Conservation (phyloP, 2,329 filamentous ascomycete genomes). For the Stagonosporopsis cucurbitacearum region DNA sequence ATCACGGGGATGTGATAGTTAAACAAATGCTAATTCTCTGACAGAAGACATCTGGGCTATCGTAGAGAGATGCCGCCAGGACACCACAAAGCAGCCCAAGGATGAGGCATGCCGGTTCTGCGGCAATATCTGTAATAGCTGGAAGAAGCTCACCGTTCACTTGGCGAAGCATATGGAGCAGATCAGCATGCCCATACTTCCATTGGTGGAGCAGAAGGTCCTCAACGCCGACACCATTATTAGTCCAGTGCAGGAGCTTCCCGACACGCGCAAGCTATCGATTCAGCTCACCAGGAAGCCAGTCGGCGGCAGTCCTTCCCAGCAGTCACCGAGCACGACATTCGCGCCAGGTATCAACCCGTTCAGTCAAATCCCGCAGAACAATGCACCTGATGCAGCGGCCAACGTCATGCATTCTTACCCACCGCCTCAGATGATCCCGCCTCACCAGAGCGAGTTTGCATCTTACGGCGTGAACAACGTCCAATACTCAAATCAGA, state of each 20-base stretch:
- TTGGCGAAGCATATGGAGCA: slow-evolving; percentile 94
- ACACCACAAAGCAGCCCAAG: slow-evolving; percentile 69
- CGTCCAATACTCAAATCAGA: slow-evolving; percentile 34
- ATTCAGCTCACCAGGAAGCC: slow-evolving; percentile 37
- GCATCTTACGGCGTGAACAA: slow-evolving; percentile 30
- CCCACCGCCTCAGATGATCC: slow-evolving; percentile 46
- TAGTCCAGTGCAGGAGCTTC: slow-evolving; percentile 47
- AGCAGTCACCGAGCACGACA: slow-evolving; percentile 39
- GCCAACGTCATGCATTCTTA: slow-evolving; percentile 48
- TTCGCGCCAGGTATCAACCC: slow-evolving; percentile 44
- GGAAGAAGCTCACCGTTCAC: slow-evolving; percentile 95
- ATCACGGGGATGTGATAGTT: background rate
- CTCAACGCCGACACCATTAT: slow-evolving; percentile 48
- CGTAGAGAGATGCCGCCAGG: slow-evolving; percentile 77
- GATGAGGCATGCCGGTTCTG: slow-evolving; percentile 90
- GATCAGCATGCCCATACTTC: slow-evolving; percentile 80
- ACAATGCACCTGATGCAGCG: slow-evolving; percentile 30
- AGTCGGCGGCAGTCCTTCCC: slow-evolving; percentile 33
- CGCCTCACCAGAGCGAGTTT: slow-evolving; percentile 29
- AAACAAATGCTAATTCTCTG: slow-evolving; percentile 19
- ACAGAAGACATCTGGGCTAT: slow-evolving; percentile 74
- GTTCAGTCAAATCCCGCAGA: slow-evolving; percentile 34
- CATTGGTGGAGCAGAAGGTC: slow-evolving; percentile 49
- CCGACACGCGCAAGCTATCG: slow-evolving; percentile 44
- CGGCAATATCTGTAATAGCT: slow-evolving; percentile 77